Conservation (phyloP, 345 rosid genomes). For the Luvunga scandens region DNA sequence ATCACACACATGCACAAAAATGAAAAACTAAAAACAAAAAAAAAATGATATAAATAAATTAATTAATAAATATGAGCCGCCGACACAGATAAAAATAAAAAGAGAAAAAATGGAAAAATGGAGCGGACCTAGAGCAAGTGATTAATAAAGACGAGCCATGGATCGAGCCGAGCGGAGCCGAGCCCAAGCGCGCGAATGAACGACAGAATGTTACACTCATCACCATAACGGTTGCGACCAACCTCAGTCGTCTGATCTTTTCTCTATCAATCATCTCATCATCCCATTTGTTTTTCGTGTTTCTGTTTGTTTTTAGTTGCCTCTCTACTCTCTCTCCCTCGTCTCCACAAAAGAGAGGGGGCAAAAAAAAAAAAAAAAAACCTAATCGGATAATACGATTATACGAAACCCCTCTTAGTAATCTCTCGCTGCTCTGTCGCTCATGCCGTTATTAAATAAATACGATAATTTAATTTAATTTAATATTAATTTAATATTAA, state of each 20-base stretch:
- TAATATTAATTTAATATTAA: not conserved
- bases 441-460: not conserved
- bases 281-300: not conserved
- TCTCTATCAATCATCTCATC: slow-evolving; percentile 9
- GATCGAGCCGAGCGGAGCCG: slow-evolving; percentile 40
- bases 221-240: slow-evolving; percentile 37
- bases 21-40: not conserved
- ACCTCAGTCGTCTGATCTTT: slow-evolving; percentile 32
- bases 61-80: not conserved
- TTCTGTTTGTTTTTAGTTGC: not conserved
- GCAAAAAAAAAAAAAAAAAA: not conserved
- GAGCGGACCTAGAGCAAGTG: not conserved
- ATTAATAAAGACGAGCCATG: not conserved
- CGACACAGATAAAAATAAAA: not conserved
- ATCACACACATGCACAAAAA: too few relatives aligned
- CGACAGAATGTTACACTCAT: slow-evolving; percentile 18
- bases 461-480: not conserved
- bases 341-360: too few relatives aligned
- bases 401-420: not conserved
- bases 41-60: too few relatives aligned
- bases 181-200: slow-evolving; percentile 38
- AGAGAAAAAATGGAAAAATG: not conserved
- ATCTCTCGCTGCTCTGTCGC: not conserved
- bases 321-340: too few relatives aligned
- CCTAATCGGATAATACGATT: not conserved